Conservation (phyloP, 345 rosid species). For the Pseudoturritis turrita region DNA sequence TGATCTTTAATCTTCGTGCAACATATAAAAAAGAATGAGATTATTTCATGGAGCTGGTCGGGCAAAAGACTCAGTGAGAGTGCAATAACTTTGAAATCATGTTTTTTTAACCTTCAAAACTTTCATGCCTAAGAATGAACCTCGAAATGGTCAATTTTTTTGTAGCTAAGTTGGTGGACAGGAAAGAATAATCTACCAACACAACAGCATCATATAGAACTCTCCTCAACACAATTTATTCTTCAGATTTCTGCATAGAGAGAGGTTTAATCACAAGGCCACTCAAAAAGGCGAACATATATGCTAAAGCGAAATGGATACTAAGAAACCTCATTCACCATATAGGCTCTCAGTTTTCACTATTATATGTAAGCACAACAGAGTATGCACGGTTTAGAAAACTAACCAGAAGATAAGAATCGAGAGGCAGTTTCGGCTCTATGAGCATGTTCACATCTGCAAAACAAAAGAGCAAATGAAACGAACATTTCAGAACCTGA, state of each 20-base stretch:
- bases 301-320: background rate
- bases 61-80: background rate
- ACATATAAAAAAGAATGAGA: slow-evolving; percentile 12
- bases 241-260: slow-evolving; percentile 42
- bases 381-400: background rate
- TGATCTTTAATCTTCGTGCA: background rate
- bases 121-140: slow-evolving; percentile 45
- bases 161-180: slow-evolving; percentile 25
- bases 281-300: background rate
- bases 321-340: background rate
- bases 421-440: no score
- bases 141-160: no score
- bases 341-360: background rate
- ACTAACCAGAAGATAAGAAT: slow-evolving; percentile 46
- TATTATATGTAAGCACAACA: background rate
- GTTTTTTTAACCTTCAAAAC: slow-evolving; percentile 40
- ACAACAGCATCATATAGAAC: slow-evolving; percentile 44
- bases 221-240: slow-evolving; percentile 37
- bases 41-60: slow-evolving; percentile 47
- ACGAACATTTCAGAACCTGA: no score
- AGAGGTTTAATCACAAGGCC: background rate
- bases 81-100: background rate
- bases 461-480: no score
- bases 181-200: slow-evolving; percentile 53
- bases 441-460: no score